Percentiles rank a stretch among this genome's conserved stretches.
Evolutionary conservation across 768 basidiomycete genomes (phyloP).

Genomic region (Agrocybe praecox): DNA sequence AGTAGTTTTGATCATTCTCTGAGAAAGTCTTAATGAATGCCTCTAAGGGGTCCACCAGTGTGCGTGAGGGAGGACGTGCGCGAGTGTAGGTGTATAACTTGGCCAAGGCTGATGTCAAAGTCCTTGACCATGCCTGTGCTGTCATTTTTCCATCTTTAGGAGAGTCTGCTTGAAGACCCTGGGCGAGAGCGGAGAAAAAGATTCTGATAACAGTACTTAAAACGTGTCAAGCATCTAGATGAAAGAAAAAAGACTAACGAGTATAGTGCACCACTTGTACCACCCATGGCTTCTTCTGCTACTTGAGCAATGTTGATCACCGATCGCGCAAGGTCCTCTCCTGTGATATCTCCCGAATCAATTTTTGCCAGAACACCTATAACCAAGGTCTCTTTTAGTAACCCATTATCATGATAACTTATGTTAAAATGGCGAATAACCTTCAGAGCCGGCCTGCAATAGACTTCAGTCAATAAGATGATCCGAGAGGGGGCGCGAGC

Average conservation of each 20-base stretch:
- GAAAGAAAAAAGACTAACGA: conserved; percentile 57
- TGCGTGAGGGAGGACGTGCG: conserved; percentile 87
- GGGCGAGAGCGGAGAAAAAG: conserved; percentile 87
- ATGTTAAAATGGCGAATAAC: conserved; percentile 30
- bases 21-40: conserved; percentile 65
- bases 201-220: conserved; percentile 52
- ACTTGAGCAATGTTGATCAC: conserved; percentile 71
- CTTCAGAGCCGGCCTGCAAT: conserved; percentile 66
- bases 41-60: conserved; percentile 88
- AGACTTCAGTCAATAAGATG: neutral
- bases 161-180: conserved; percentile 55
- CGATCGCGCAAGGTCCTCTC: conserved; percentile 64
- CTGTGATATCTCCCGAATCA: conserved; percentile 54
- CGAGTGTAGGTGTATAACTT: conserved; percentile 83
- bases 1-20: conserved; percentile 27
- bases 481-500: neutral
- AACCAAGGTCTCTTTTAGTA: neutral
- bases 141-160: conserved; percentile 39
- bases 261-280: conserved; percentile 89
- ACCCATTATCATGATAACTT: neutral
- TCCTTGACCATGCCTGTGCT: conserved; percentile 57
- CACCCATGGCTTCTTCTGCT: conserved; percentile 87
- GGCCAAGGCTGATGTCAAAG: conserved; percentile 57
- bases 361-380: conserved; percentile 66
- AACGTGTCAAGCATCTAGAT: neutral